Evolutionary conservation across 371 early-diverging fungal species (phyloP).

Genomic region (Mucor circinelloides): DNA sequence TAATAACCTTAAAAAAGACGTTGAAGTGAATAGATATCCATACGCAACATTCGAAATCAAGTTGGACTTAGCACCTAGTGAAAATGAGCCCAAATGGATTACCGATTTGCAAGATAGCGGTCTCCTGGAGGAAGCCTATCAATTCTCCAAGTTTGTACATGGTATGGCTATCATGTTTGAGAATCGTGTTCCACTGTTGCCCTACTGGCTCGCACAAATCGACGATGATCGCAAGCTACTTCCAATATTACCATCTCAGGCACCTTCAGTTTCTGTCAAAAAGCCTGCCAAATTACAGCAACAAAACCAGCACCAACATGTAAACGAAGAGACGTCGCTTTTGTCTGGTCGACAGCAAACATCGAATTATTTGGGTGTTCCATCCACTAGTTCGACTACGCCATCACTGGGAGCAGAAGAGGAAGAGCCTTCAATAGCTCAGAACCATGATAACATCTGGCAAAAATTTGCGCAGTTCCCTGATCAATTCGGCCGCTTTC

Average conservation of each 20-base stretch:
- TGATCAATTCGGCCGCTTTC: not conserved
- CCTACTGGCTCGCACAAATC: slow-evolving; percentile 99
- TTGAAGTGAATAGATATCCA: slow-evolving; percentile 91
- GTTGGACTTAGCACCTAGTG: slow-evolving; percentile 86
- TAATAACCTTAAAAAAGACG: slow-evolving; percentile 55
- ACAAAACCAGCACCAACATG: slow-evolving; percentile 1
- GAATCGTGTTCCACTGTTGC: slow-evolving; percentile 84
- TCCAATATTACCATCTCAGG: slow-evolving; percentile 29
- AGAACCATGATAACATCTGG: slow-evolving; percentile 6
- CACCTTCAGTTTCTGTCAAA: not conserved
- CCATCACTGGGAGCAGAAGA: not conserved
- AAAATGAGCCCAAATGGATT: slow-evolving; percentile 94
- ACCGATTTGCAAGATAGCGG: slow-evolving; percentile 85
- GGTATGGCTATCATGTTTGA: slow-evolving; percentile 94
- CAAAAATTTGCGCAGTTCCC: slow-evolving; percentile 12
- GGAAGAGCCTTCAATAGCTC: not conserved
- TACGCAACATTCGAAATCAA: slow-evolving; percentile 99
- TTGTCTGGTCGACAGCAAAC: not conserved
- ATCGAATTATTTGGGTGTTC: slow-evolving; percentile 8
- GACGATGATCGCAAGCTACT: slow-evolving; percentile 79
- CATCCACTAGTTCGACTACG: not conserved
- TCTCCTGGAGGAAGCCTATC: slow-evolving; percentile 95
- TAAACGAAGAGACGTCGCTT: not conserved
- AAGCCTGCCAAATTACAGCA: not conserved
- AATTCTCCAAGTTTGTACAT: slow-evolving; percentile 99